Evolutionary conservation across 2,329 filamentous ascomycete genomes (phyloP).

Genomic region (Fusarium sp.): DNA sequence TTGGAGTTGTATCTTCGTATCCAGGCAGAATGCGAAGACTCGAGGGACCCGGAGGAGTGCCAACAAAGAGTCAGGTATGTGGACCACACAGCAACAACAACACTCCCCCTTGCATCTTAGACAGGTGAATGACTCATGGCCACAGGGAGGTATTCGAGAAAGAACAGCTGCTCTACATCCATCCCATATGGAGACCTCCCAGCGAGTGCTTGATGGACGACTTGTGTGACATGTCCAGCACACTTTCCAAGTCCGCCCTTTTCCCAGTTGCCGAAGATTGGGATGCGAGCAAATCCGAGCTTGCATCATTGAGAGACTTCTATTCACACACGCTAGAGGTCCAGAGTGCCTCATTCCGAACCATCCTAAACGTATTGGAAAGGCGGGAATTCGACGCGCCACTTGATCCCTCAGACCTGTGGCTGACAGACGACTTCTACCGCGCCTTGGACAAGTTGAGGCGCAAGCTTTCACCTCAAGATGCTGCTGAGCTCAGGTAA

Average conservation of each 20-base stretch:
- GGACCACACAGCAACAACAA: background rate
- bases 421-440: constrained; percentile 34
- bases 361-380: constrained; percentile 31
- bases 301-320: constrained; percentile 37
- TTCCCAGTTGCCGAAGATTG: constrained; percentile 37
- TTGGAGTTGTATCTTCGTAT: constrained; percentile 42
- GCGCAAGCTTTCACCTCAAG: constrained; percentile 21
- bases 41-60: constrained; percentile 15
- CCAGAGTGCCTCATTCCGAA: constrained; percentile 31
- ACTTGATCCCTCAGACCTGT: constrained; percentile 34
- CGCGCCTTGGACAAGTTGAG: constrained; percentile 36
- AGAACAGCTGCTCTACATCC: constrained; percentile 36
- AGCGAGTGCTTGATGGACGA: constrained; percentile 40
- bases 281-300: constrained; percentile 40
- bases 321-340: constrained; percentile 35
- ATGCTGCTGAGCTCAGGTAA: constrained; percentile 32
- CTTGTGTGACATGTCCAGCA: constrained; percentile 36
- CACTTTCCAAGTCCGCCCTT: constrained; percentile 38
- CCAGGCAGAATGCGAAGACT: constrained; percentile 35
- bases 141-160: constrained; percentile 32
- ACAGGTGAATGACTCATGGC: constrained; percentile 3
- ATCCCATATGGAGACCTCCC: constrained; percentile 39
- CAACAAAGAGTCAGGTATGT: constrained; percentile 32
- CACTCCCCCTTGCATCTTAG: background rate
- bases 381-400: constrained; percentile 33